Conservation (phyloP, 495 filamentous ascomycete species). For the Penicillium argentinense region DNA sequence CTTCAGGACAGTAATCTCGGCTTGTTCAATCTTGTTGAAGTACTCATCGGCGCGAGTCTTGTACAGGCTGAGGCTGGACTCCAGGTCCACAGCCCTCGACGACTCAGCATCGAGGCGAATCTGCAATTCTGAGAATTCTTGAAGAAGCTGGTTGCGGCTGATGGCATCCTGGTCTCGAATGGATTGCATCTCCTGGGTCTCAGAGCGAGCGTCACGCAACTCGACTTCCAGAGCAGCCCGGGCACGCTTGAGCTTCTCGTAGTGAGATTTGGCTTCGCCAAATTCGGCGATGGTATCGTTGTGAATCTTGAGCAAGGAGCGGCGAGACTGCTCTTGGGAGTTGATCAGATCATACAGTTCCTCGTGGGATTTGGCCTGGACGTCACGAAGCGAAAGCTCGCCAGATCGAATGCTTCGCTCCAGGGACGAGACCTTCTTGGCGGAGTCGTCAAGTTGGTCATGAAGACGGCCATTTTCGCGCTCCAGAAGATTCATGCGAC, state of each 20-base stretch:
- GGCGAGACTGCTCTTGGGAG: slow-evolving; percentile 86
- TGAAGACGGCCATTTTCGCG: slow-evolving; percentile 90
- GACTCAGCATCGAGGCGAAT: slow-evolving; percentile 88
- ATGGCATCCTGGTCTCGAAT: slow-evolving; percentile 81
- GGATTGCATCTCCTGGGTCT: slow-evolving; percentile 74
- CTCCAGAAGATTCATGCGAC: slow-evolving; percentile 87
- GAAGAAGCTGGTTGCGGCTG: slow-evolving; percentile 81
- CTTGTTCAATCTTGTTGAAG: slow-evolving; percentile 95
- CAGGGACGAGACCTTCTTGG: slow-evolving; percentile 87
- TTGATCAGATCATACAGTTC: slow-evolving; percentile 93
- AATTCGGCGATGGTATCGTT: slow-evolving; percentile 84
- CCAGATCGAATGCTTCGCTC: slow-evolving; percentile 86
- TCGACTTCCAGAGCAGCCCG: slow-evolving; percentile 83
- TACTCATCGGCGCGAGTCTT: slow-evolving; percentile 95
- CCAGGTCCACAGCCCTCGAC: slow-evolving; percentile 80
- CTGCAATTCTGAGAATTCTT: slow-evolving; percentile 92
- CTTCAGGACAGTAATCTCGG: slow-evolving; percentile 92
- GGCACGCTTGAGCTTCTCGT: slow-evolving; percentile 79
- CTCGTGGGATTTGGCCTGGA: slow-evolving; percentile 91
- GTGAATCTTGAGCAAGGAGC: slow-evolving; percentile 76
- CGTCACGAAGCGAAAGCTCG: slow-evolving; percentile 86
- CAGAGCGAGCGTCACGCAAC: slow-evolving; percentile 77
- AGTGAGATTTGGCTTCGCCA: slow-evolving; percentile 78
- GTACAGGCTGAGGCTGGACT: slow-evolving; percentile 82
- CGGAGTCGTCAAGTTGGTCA: slow-evolving; percentile 91